Percentiles rank a stretch among this genome's conserved stretches.
Evolutionary conservation across 2,329 filamentous ascomycete genomes (phyloP).

Genomic region (Passalora sequoiae): DNA sequence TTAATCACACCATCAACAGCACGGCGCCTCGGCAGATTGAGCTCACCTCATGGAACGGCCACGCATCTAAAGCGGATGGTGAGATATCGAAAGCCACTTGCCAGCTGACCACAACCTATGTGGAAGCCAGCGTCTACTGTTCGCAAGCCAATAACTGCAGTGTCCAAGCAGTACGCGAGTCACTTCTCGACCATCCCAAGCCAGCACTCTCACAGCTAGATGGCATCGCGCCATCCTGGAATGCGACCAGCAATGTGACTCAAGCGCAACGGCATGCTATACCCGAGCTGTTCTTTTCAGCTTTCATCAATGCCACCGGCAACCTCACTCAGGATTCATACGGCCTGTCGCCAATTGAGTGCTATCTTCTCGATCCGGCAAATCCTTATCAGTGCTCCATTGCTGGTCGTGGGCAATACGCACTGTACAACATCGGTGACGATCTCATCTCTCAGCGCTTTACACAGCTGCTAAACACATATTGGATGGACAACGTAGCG

Average conservation of each 20-base stretch:
- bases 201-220: slow-evolving; percentile 8
- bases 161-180: slow-evolving; percentile 9
- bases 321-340: slow-evolving; percentile 4
- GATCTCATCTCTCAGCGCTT: slow-evolving; percentile 15
- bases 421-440: slow-evolving; percentile 9
- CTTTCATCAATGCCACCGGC: slow-evolving; percentile 7
- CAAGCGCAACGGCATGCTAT: slow-evolving; percentile 5
- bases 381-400: slow-evolving; percentile 6
- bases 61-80: not conserved
- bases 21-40: slow-evolving; percentile 6
- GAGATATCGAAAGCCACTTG: slow-evolving; percentile 8
- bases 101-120: slow-evolving; percentile 10
- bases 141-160: slow-evolving; percentile 7
- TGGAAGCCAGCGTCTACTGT: slow-evolving; percentile 10
- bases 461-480: slow-evolving; percentile 21
- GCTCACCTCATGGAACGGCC: slow-evolving; percentile 8
- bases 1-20: slow-evolving; percentile 10
- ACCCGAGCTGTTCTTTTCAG: slow-evolving; percentile 12
- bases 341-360: slow-evolving; percentile 11
- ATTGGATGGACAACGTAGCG: slow-evolving; percentile 15
- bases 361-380: slow-evolving; percentile 10
- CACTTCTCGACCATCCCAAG: slow-evolving; percentile 6
- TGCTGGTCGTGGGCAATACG: not conserved
- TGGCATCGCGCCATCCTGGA: slow-evolving; percentile 7
- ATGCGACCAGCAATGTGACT: slow-evolving; percentile 3